phyloP scores from a whole-genome alignment of 2,329 filamentous ascomycete genomes.

The Ascocoryne sarcoides region DNA sequence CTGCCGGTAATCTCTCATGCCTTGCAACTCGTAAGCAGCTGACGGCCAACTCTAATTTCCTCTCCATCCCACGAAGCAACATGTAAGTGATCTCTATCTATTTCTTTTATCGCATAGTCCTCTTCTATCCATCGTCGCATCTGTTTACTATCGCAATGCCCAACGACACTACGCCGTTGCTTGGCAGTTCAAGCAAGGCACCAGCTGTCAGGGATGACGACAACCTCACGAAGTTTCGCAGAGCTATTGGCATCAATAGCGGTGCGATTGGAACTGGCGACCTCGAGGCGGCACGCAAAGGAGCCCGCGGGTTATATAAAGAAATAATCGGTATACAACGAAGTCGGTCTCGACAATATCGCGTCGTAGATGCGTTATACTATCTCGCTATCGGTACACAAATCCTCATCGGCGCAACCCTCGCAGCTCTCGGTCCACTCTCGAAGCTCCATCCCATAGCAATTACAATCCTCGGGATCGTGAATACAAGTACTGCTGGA shows the following conservation, averaged over 20 bases:
- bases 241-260: conserved; percentile 20
- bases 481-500: conserved; percentile 56
- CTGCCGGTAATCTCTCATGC: too few relatives aligned
- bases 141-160: too few relatives aligned
- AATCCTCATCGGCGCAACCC: conserved; percentile 38
- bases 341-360: conserved; percentile 29
- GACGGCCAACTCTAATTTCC: too few relatives aligned
- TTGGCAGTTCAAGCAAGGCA: too few relatives aligned
- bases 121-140: too few relatives aligned
- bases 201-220: too few relatives aligned
- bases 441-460: conserved; percentile 41
- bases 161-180: too few relatives aligned
- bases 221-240: conserved; percentile 20
- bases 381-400: conserved; percentile 37
- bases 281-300: conserved; percentile 14
- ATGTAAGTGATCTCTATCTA: too few relatives aligned
- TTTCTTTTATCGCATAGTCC: too few relatives aligned
- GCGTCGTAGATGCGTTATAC: conserved; percentile 30
- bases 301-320: conserved; percentile 31
- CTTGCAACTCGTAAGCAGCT: too few relatives aligned
- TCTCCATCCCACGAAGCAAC: too few relatives aligned
- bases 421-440: conserved; percentile 38
- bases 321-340: conserved; percentile 30
- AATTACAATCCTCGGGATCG: conserved; percentile 49
- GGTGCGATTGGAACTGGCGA: conserved; percentile 5